Evolutionary conservation across 371 early-diverging fungal species (phyloP), one percentile per base, ranked within the genome.

Genomic region (Sporodiniella umbellata): DNA sequence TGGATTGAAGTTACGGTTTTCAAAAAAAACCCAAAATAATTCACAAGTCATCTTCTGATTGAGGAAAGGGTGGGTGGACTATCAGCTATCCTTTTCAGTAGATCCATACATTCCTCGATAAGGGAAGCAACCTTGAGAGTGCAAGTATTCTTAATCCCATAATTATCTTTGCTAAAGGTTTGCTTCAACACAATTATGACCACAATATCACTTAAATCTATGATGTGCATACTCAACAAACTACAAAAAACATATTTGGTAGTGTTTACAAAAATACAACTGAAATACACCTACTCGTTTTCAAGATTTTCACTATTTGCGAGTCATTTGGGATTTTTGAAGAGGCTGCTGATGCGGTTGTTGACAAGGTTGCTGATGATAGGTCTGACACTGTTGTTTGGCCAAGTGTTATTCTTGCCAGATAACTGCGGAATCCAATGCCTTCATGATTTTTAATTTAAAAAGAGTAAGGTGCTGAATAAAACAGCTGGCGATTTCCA

Each of bases 161-260:
- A 52, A 19, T 33, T 26, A 21, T 45, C 52, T 45, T 45, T 15
- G 45, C 28, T 52, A 15, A 46, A n/a, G 25, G 38, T 45, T 52
- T 52, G 44, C 23, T 46, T 11, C 46, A 33, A 15, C 15, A 46
- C 22, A 46, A 33, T 33, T 21, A 46, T 21, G 35, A 22, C 14
- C 18, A 19, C 26, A 22, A 35, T 33, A 45, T 52, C 52, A 52
- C 28, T 45, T 33, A 52, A 37, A 28, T 52, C 52, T 35, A 52
- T 37, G 15, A 52, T n/a, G 28, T 45, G 35, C 38, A 52, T 26
- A 38, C 45, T 37, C 42, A 23, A 42, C 51, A 50, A 50, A 42
- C 51, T 50, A 50, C 33, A 51, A 51, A 51, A 51, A 33, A 33
- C 33, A 10, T 44, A 44, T 14, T 35, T 35, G 42, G 44, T 44